phyloP scores from a whole-genome alignment of 257 asterid species.

The Oldenlandia corymbosa region DNA sequence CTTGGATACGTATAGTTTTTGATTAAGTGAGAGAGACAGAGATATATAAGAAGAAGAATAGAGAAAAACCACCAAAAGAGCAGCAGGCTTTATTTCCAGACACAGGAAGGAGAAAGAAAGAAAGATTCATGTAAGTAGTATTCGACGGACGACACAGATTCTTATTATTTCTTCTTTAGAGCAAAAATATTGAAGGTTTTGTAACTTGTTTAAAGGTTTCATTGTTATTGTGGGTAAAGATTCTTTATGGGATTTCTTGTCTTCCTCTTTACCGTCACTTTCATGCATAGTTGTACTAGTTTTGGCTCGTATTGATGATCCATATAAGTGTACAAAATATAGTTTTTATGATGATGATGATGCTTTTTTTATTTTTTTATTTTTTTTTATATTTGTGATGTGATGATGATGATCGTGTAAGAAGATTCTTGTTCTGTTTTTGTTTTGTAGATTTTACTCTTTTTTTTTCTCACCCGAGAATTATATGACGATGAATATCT shows the following conservation, averaged over 20 bases:
- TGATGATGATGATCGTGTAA: no score
- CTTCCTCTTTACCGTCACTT: neutral
- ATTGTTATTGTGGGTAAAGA: neutral
- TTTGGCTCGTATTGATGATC: neutral
- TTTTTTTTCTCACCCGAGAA: neutral
- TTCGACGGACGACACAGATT: neutral
- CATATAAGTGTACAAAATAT: neutral
- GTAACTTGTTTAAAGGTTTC: neutral
- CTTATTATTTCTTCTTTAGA: neutral
- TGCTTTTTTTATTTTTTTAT: neutral
- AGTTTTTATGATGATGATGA: neutral
- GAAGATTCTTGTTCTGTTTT: no score
- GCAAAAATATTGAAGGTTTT: neutral
- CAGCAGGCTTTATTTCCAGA: neutral
- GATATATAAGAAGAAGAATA: neutral
- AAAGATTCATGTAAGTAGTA: conserved; percentile 15
- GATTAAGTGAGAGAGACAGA: conserved; percentile 4
- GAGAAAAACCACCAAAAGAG: neutral
- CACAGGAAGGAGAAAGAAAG: neutral
- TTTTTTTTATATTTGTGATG: neutral
- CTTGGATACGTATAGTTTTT: conserved; percentile 3
- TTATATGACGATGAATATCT: conserved; percentile 48
- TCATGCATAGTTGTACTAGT: conserved; percentile 6
- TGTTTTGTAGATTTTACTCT: neutral
- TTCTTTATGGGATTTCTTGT: neutral